phyloP scores from a whole-genome alignment of 2,329 filamentous ascomycete genomes.

The Ilyonectria mors-panacis region DNA sequence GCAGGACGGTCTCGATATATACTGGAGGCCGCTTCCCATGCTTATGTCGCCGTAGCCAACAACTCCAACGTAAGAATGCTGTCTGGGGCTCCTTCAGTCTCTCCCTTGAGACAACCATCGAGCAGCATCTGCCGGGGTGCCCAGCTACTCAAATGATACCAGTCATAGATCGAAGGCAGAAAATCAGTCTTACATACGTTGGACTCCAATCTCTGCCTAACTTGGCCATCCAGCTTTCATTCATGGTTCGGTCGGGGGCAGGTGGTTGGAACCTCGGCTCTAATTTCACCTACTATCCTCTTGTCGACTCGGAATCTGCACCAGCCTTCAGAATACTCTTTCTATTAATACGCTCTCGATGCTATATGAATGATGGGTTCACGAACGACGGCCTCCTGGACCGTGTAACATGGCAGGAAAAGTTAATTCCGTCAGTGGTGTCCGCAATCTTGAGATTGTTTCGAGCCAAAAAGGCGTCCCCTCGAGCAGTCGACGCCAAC shows the following conservation, averaged over 20 bases:
- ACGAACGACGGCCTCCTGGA: neutral
- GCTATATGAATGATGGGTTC: too few relatives aligned
- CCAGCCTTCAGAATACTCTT: constrained; percentile 11
- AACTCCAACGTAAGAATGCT: constrained; percentile 3
- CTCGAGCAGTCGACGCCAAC: constrained; percentile 7
- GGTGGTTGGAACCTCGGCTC: constrained; percentile 6
- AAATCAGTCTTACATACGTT: neutral
- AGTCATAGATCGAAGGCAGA: constrained; percentile 3
- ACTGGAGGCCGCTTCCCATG: neutral
- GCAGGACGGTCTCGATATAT: neutral
- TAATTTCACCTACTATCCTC: constrained; percentile 12
- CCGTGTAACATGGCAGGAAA: neutral
- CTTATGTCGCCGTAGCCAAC: neutral
- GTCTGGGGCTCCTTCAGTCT: constrained; percentile 2
- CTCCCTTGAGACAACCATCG: constrained; percentile 1
- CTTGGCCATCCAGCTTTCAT: constrained; percentile 11
- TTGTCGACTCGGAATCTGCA: constrained; percentile 10
- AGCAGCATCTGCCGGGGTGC: constrained; percentile 12
- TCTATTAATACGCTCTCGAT: constrained; percentile 7
- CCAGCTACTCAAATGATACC: constrained; percentile 3
- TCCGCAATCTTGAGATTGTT: constrained; percentile 11
- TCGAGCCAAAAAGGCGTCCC: constrained; percentile 12
- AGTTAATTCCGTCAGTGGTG: neutral
- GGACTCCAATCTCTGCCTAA: constrained; percentile 1
- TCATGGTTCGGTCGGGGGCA: neutral